Conservation (phyloP, 1,284 basidiomycete species). For the Grifola frondosa region DNA sequence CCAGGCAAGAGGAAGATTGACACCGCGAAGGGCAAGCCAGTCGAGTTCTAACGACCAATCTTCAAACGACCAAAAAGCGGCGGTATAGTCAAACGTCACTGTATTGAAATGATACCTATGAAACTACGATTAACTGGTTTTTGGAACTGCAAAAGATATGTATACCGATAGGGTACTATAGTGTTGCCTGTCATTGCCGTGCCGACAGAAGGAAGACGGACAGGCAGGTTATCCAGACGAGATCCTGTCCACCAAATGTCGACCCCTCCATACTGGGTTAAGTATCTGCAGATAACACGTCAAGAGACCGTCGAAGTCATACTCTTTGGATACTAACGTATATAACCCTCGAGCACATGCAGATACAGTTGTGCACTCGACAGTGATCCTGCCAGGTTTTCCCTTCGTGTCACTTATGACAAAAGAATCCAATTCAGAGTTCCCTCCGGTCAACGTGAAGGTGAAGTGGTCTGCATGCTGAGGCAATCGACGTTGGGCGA, state of each 20-base stretch:
- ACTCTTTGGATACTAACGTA: constrained; percentile 19
- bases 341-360: constrained; percentile 32
- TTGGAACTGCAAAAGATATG: background rate
- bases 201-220: constrained; percentile 33
- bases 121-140: background rate
- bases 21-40: constrained; percentile 44
- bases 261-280: constrained; percentile 36
- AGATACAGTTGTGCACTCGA: constrained; percentile 30
- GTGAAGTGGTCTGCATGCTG: constrained; percentile 28
- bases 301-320: no score
- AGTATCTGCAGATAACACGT: constrained; percentile 28
- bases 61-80: constrained; percentile 41
- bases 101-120: constrained; percentile 44
- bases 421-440: constrained; percentile 27
- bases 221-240: constrained; percentile 33
- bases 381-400: constrained; percentile 19
- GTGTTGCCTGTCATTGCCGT: constrained; percentile 31
- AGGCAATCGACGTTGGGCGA: constrained; percentile 28
- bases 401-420: constrained; percentile 23
- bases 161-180: constrained; percentile 39
- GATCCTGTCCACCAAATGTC: constrained; percentile 48
- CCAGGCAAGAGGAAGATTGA: constrained; percentile 45
- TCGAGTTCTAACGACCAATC: constrained; percentile 45
- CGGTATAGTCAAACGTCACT: constrained; percentile 44
- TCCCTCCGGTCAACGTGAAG: constrained; percentile 25